These are phyloP conservation scores for Lyophyllum shimeji DNA, from an alignment of 768 basidiomycete species.

Conservation along the genomic window DNA sequence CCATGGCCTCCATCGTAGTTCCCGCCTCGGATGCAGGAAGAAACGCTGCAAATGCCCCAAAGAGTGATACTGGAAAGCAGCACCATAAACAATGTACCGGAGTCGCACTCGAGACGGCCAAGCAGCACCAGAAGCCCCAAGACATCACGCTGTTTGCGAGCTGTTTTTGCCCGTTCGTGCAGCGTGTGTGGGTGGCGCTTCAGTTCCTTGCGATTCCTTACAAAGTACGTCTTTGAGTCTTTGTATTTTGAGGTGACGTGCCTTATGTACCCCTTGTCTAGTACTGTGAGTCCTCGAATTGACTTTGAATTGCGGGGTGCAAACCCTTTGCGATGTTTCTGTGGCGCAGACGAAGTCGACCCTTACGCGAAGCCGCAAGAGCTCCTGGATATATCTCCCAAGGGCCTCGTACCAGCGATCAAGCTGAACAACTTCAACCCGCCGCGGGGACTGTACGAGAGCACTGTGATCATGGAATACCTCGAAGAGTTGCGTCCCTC, in stretches of 20 bases:
- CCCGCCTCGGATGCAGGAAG: not conserved
- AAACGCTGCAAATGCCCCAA: not conserved
- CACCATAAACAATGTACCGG: slow-evolving; percentile 45
- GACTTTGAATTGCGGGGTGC: no score
- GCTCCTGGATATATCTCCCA: slow-evolving; percentile 78
- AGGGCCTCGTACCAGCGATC: slow-evolving; percentile 76
- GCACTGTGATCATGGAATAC: slow-evolving; percentile 76
- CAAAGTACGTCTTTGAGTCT: slow-evolving; percentile 38
- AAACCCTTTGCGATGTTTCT: no score
- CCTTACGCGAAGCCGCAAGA: slow-evolving; percentile 82
- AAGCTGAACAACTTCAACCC: slow-evolving; percentile 53
- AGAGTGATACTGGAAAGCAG: slow-evolving; percentile 20
- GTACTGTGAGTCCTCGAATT: not conserved
- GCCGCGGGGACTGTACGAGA: slow-evolving; percentile 71
- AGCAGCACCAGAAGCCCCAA: slow-evolving; percentile 43
- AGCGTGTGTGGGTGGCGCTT: slow-evolving; percentile 75
- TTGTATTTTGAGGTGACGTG: no score
- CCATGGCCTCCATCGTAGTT: not conserved
- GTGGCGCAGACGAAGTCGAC: slow-evolving; percentile 66
- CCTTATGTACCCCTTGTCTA: not conserved
- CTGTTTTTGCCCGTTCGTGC: slow-evolving; percentile 83
- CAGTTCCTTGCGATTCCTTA: slow-evolving; percentile 73
- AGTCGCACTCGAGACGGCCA: slow-evolving; percentile 54
- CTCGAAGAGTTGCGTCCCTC: slow-evolving; percentile 64
- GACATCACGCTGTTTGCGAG: slow-evolving; percentile 69